Base-by-base conservation (phyloP, 371 early-diverging fungal species). In the Mycotypha africana region DNA sequence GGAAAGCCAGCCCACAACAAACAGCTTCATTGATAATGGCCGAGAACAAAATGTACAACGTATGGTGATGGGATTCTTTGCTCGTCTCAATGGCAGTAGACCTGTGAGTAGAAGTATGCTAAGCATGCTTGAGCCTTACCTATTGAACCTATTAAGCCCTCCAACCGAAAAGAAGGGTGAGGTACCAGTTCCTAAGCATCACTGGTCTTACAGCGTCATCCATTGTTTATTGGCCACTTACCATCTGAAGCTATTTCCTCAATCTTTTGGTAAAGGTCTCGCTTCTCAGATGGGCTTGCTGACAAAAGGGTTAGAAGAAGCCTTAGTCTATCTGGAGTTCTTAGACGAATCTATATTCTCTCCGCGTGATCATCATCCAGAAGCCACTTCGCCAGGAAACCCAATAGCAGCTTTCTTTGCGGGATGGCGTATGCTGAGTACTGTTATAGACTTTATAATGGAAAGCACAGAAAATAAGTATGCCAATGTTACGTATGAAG, bases 371-470 rank as follows among this genome's bases (percentile, higher is more conserved):
- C 17, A 44, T 8, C 36, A 44, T 10, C 17, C 45, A 10, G 15
- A 44, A 3, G 28, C 45, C 12, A 34, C 30, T 9, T 37, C 47
- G 0, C 52, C 51, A 11, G 67, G 65, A 1, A 70, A 65, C 36
- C 61, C 62, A 2, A 57, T 70, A 53, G 53, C 74, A 12, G 67
- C 65, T 2, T 70, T 74, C 40, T 65, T 74, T 43, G 74, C 70
- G 23, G 59, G 64, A 2, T 74, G 74, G 74, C 53, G 58, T 12
- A 38, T 67, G 15, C 30, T 62, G 6, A 26, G 49, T 1, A 26
- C 48, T 4, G 64, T 68, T 5, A 56, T 68, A 15, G 59, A 72
- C 30, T 35, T 54, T 7, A 47, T 64, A 0, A 46, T 59, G 45
- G 47, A 56, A 2, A 53, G 51, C 22, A 62, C 65, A 2, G 58